Evolutionary conservation across 2,329 filamentous ascomycete species (phyloP).

Genomic region (Cercospora sp.): DNA sequence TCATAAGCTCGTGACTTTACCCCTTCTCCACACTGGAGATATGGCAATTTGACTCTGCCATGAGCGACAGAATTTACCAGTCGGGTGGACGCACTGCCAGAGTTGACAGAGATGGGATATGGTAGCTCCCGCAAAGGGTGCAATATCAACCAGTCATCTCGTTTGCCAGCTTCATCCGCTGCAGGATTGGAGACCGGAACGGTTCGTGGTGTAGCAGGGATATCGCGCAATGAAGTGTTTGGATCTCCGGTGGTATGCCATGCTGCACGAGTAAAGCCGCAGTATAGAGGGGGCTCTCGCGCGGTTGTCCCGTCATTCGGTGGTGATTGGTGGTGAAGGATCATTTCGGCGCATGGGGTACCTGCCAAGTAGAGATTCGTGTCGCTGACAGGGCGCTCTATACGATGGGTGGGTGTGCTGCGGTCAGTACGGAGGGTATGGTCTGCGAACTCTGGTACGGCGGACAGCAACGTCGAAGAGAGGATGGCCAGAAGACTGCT

Average conservation of each 20-base stretch:
- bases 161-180: background rate
- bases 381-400: background rate
- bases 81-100: background rate
- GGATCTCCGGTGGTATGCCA: background rate
- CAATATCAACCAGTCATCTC: background rate
- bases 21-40: background rate
- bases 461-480: background rate
- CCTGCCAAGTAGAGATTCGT: background rate
- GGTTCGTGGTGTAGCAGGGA: constrained; percentile 4
- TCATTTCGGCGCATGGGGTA: background rate
- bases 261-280: background rate
- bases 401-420: background rate
- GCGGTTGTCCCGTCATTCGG: background rate
- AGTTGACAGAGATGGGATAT: background rate
- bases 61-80: background rate
- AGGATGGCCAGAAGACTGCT: background rate
- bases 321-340: constrained; percentile 3
- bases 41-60: background rate
- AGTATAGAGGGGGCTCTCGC: background rate
- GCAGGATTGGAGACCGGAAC: background rate
- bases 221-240: background rate
- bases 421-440: background rate
- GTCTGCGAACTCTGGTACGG: background rate
- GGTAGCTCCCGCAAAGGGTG: background rate
- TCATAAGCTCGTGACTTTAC: background rate